Percentiles rank a stretch among this genome's conserved stretches.
These are phyloP conservation scores for Boletellus sp. DNA, from an alignment of 768 basidiomycete species.

Conservation along the genomic window DNA sequence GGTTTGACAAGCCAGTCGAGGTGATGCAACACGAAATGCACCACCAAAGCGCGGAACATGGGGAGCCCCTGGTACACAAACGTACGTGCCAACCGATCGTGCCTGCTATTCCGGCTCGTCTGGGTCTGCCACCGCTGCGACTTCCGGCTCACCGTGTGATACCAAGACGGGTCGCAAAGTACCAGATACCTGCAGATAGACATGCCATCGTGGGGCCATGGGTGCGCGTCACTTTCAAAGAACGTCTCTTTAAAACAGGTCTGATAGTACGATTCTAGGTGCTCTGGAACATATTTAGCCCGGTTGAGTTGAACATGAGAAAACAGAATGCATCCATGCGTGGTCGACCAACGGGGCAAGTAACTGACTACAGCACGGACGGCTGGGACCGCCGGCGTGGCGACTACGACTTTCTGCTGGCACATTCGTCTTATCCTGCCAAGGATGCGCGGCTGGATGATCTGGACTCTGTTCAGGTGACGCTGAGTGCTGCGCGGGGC, in stretches of 20 bases:
- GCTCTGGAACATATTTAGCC: conserved; percentile 41
- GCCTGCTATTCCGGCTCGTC: conserved; percentile 30
- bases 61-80: conserved; percentile 19
- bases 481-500: conserved; percentile 45
- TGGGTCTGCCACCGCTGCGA: conserved; percentile 37
- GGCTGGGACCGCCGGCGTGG: conserved; percentile 29
- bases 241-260: conserved; percentile 1
- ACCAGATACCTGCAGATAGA: conserved; percentile 46
- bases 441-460: conserved; percentile 41
- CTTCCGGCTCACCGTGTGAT: conserved; percentile 53
- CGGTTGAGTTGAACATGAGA: conserved; percentile 32
- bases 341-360: conserved; percentile 23
- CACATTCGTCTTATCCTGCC: conserved; percentile 40
- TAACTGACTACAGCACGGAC: conserved; percentile 10
- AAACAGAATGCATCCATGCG: conserved; percentile 45
- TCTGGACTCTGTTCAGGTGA: conserved; percentile 46
- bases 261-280: conserved; percentile 33
- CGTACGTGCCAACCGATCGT: conserved; percentile 33
- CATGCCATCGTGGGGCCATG: conserved; percentile 51
- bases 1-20: conserved; percentile 44
- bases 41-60: conserved; percentile 25
- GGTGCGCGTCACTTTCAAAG: conserved; percentile 37
- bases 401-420: conserved; percentile 52
- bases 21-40: conserved; percentile 48
- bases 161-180: conserved; percentile 40